These are phyloP conservation scores for Combretum micranthum DNA, from an alignment of 345 rosid genomes.

Conservation along the genomic window DNA sequence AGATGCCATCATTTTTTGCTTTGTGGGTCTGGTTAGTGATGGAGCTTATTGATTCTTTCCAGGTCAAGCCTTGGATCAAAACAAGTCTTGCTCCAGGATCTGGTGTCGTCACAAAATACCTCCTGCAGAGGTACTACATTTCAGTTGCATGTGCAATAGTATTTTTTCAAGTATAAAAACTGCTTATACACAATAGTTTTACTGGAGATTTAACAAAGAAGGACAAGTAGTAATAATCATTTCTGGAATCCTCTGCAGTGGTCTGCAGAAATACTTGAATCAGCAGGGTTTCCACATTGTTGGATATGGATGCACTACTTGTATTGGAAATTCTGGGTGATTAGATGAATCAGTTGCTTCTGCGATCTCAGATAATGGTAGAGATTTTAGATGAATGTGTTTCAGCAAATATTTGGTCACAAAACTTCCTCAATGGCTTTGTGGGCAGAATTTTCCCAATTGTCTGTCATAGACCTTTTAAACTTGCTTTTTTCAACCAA, in stretches of 20 bases:
- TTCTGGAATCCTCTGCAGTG: conserved; percentile 43
- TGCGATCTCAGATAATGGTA: conserved; percentile 91
- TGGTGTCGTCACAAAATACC: conserved; percentile 95
- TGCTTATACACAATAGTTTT: no score
- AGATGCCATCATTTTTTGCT: neutral
- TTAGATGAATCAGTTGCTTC: conserved; percentile 83
- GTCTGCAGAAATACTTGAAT: conserved; percentile 78
- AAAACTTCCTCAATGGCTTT: no score
- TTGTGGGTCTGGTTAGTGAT: neutral
- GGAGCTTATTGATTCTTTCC: conserved; percentile 15
- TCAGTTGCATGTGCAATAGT: neutral
- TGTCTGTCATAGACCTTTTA: no score
- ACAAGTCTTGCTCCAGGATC: conserved; percentile 99
- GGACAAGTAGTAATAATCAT: neutral
- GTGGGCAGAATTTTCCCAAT: no score
- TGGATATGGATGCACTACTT: conserved; percentile 98
- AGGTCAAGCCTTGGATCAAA: conserved; percentile 98
- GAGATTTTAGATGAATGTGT: neutral
- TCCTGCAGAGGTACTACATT: conserved; percentile 51
- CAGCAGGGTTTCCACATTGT: conserved; percentile 92
- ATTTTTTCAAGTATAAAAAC: neutral
- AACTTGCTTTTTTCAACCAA: conserved; percentile 1
- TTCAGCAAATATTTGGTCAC: no score
- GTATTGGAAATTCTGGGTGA: conserved; percentile 99
- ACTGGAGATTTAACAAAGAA: no score